A percentile compares a stretch with the other conserved stretches of the same genome.
phyloP scores from a whole-genome alignment of 192 early-diverging fungal genomes.

The Backusella macrospora region DNA sequence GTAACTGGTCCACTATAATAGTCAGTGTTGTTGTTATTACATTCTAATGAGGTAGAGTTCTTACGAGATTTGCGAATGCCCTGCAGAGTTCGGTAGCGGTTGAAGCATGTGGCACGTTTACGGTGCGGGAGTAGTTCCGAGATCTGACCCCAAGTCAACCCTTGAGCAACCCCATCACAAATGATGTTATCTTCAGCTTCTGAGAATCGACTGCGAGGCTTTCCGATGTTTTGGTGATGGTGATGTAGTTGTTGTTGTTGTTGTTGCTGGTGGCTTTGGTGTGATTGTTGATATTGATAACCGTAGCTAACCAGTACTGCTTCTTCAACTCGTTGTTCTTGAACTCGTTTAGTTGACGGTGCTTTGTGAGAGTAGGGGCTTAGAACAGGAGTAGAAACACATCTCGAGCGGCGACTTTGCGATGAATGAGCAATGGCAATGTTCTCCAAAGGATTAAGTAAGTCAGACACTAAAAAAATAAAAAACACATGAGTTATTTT shows the following conservation, averaged over 20 bases:
- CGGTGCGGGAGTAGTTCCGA: slow-evolving; percentile 41
- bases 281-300: background rate
- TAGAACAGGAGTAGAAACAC: slow-evolving; percentile 2
- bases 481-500: background rate
- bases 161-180: slow-evolving; percentile 40
- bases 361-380: background rate
- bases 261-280: background rate
- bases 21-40: background rate
- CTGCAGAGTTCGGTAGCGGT: slow-evolving; percentile 39
- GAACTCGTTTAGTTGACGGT: slow-evolving; percentile 1
- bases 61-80: slow-evolving; percentile 43
- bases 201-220: slow-evolving; percentile 41
- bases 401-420: slow-evolving; percentile 2
- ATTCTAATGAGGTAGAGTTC: background rate
- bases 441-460: slow-evolving; percentile 13
- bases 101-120: slow-evolving; percentile 43
- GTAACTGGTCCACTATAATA: background rate
- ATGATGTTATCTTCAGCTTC: slow-evolving; percentile 37
- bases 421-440: background rate
- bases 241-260: slow-evolving; percentile 6
- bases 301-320: background rate
- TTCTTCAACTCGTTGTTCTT: background rate
- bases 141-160: slow-evolving; percentile 42
- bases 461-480: slow-evolving; percentile 13
- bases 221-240: slow-evolving; percentile 19